phyloP scores from a whole-genome alignment of 108 stramenopile genomes.

The Nannochloropsis oceanica region DNA sequence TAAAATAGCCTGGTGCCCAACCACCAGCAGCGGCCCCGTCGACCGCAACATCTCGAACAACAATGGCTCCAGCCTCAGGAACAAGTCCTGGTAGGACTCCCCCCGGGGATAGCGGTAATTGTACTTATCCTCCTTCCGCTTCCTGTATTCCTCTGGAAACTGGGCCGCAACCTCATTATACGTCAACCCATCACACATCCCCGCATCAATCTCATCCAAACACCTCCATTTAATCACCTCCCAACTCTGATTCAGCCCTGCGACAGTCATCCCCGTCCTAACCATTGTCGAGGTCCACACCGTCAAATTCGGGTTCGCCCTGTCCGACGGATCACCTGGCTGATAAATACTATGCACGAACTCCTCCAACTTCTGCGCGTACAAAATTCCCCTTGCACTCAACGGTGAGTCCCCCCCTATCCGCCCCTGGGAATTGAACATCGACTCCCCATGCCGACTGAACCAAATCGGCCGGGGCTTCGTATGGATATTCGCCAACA shows the following conservation, averaged over 20 bases:
- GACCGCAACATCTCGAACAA: conserved; percentile 34
- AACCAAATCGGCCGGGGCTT: background rate
- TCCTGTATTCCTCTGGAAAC: conserved; percentile 21
- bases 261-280: conserved; percentile 26
- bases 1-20: conserved; percentile 39
- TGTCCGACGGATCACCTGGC: background rate
- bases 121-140: conserved; percentile 21
- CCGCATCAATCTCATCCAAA: conserved; percentile 27
- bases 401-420: conserved; percentile 21
- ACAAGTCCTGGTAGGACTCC: conserved; percentile 37
- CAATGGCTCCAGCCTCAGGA: conserved; percentile 34
- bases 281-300: conserved; percentile 32
- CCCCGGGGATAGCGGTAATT: conserved; percentile 32
- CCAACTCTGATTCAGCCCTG: conserved; percentile 1
- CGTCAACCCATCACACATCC: conserved; percentile 21
- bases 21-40: conserved; percentile 33
- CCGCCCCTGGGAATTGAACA: background rate
- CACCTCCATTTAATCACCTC: conserved; percentile 21
- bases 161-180: conserved; percentile 21
- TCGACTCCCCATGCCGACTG: background rate
- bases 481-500: conserved; percentile 1
- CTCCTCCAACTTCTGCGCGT: conserved; percentile 17
- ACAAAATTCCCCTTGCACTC: conserved; percentile 8
- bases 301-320: conserved; percentile 4
- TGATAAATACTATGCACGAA: conserved; percentile 12